phyloP scores from a whole-genome alignment of 106 monocot species.

The Dioscorea dumetorum region DNA sequence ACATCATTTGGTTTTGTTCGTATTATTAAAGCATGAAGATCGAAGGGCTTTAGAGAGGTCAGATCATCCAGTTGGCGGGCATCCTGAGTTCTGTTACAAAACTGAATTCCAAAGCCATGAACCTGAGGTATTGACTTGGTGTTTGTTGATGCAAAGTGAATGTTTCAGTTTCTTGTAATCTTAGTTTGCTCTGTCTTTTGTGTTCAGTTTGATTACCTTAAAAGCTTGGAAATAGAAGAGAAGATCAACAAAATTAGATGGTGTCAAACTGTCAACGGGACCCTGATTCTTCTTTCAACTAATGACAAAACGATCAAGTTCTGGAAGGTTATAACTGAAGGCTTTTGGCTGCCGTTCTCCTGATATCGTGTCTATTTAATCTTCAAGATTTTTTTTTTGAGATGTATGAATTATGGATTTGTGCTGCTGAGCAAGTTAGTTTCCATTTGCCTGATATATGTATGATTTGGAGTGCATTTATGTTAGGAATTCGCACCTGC shows the following conservation, averaged over 20 bases:
- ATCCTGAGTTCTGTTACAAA: conserved; percentile 86
- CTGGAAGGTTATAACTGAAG: conserved; percentile 55
- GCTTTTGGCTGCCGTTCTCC: too few species aligned
- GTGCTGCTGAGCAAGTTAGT: too few species aligned
- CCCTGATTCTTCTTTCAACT: conserved; percentile 73
- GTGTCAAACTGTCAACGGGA: conserved; percentile 69
- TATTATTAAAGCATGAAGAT: conserved; percentile 24
- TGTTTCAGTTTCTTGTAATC: neutral
- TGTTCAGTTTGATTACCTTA: conserved; percentile 78
- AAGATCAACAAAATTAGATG: conserved; percentile 92
- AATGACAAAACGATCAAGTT: conserved; percentile 92
- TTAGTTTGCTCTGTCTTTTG: neutral
- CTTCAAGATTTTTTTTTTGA: too few species aligned
- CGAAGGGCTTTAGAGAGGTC: conserved; percentile 55
- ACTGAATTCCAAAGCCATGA: conserved; percentile 91
- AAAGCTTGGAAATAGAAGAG: conserved; percentile 94
- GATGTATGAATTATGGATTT: too few species aligned
- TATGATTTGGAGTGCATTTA: too few species aligned
- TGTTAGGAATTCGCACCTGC: too few species aligned
- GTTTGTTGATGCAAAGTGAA: neutral
- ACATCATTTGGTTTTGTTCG: neutral
- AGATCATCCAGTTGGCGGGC: conserved; percentile 47
- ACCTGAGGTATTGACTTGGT: conserved; percentile 45
- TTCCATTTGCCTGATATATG: too few species aligned
- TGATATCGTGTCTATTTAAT: too few species aligned